phyloP scores from a whole-genome alignment of 177 flowering plant genomes.

The Viscum album region DNA sequence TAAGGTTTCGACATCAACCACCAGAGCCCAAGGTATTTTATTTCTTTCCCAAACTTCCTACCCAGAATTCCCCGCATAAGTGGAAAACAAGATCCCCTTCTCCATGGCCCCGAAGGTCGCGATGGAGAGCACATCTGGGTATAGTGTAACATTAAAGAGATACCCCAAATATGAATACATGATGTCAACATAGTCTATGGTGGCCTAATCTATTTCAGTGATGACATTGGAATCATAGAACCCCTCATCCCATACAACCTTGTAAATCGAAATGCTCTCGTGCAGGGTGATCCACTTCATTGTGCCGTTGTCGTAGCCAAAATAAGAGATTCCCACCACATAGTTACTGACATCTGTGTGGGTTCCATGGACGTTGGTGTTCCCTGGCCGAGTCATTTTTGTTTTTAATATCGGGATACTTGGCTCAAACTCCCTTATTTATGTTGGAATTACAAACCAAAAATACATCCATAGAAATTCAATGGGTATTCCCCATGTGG shows the following conservation, averaged over 20 bases:
- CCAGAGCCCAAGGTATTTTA: slow-evolving; percentile 75
- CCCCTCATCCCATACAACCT: slow-evolving; percentile 33
- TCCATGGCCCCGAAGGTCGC: slow-evolving; percentile 70
- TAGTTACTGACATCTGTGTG: slow-evolving; percentile 53
- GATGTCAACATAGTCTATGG: slow-evolving; percentile 59
- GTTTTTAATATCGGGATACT: slow-evolving; percentile 50
- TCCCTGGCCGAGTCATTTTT: slow-evolving; percentile 23
- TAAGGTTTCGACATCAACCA: slow-evolving; percentile 77
- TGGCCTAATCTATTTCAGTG: slow-evolving; percentile 64
- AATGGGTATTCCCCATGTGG: too few relatives aligned
- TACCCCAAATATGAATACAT: too few relatives aligned
- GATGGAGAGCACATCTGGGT: slow-evolving; percentile 61
- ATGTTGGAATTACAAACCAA: too few relatives aligned
- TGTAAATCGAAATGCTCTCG: slow-evolving; percentile 52
- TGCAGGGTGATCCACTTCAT: slow-evolving; percentile 60
- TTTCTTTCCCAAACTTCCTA: slow-evolving; percentile 42
- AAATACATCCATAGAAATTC: too few relatives aligned
- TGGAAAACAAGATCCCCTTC: slow-evolving; percentile 59
- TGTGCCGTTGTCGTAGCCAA: slow-evolving; percentile 56
- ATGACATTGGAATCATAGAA: slow-evolving; percentile 50
- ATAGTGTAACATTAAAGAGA: too few relatives aligned
- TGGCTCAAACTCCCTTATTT: too few relatives aligned
- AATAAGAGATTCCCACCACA: slow-evolving; percentile 40
- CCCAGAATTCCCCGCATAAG: slow-evolving; percentile 81
- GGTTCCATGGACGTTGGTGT: slow-evolving; percentile 54